A percentile compares a stretch with the other conserved stretches of the same genome.
Evolutionary conservation across 225 moss, liverwort and hornwort genomes (phyloP).

Genomic region (Pleurozium schreberi): DNA sequence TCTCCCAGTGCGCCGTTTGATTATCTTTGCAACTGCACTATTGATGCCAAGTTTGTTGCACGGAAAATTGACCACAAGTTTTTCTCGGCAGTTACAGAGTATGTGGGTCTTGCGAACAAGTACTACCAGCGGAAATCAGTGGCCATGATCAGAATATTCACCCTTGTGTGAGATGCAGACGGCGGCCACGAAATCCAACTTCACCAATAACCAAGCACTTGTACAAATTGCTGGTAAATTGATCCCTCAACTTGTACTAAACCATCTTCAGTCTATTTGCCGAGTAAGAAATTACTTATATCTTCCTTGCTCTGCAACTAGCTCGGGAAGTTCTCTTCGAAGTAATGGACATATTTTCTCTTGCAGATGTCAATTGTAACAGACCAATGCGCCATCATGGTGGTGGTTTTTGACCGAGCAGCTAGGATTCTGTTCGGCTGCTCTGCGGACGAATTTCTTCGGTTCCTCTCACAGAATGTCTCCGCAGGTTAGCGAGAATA

Average conservation of each 20-base stretch:
- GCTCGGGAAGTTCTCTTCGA: neutral
- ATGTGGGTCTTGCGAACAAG: conserved; percentile 35
- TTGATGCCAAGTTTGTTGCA: neutral
- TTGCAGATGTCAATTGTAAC: conserved; percentile 41
- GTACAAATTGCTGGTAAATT: conserved; percentile 20
- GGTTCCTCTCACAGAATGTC: conserved; percentile 2
- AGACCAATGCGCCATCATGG: conserved; percentile 22
- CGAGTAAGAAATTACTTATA: neutral
- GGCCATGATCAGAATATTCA: neutral
- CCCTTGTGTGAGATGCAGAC: conserved; percentile 23
- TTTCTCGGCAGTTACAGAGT: conserved; percentile 33
- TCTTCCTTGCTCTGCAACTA: neutral
- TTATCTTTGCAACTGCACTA: neutral
- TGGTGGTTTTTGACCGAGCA: conserved; percentile 48
- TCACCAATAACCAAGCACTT: conserved; percentile 25
- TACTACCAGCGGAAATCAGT: conserved; percentile 11
- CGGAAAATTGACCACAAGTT: neutral
- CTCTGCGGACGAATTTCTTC: conserved; percentile 34
- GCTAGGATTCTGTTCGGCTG: conserved; percentile 30
- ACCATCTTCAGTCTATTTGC: neutral
- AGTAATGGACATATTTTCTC: neutral
- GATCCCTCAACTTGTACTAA: neutral
- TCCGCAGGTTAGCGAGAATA: conserved; percentile 15
- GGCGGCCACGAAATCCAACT: conserved; percentile 21
- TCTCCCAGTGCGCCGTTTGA: neutral